These are phyloP conservation scores for Scytalidium lignicola DNA, from an alignment of 2,329 filamentous ascomycete genomes.

Conservation along the genomic window DNA sequence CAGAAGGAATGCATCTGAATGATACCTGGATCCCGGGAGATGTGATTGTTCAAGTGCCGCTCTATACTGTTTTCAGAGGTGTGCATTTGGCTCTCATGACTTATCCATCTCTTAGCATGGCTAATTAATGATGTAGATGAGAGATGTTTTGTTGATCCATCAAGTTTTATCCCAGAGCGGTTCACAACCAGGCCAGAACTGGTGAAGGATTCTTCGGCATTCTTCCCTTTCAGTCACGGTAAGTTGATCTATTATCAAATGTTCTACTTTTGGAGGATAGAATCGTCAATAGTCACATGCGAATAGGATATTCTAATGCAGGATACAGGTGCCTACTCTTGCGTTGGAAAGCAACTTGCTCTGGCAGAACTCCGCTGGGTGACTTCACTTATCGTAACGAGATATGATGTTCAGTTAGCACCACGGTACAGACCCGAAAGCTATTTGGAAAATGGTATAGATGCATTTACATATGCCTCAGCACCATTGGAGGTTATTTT, in stretches of 20 bases:
- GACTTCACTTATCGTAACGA: neutral
- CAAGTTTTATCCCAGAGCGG: conserved; percentile 9
- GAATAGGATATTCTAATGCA: no score
- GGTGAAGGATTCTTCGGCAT: conserved; percentile 18
- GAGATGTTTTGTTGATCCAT: conserved; percentile 10
- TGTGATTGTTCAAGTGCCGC: conserved; percentile 2
- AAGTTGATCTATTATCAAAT: neutral
- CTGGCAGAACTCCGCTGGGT: neutral
- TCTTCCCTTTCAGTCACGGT: conserved; percentile 20
- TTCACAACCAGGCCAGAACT: conserved; percentile 5
- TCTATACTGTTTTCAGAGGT: conserved; percentile 2
- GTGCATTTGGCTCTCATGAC: no score
- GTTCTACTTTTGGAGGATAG: no score
- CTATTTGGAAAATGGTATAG: no score
- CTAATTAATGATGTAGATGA: conserved; percentile 1
- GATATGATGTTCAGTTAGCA: conserved; percentile 3
- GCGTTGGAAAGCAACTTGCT: conserved; percentile 4
- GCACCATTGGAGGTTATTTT: no score
- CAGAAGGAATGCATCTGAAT: conserved; percentile 29
- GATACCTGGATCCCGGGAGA: conserved; percentile 14
- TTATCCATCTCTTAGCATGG: no score
- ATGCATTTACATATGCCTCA: no score
- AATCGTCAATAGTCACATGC: no score
- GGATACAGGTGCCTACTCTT: conserved; percentile 1
- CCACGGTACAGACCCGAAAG: neutral